phyloP scores from a whole-genome alignment of 208 protist species.

The Kentomonas sorsogonicus region DNA sequence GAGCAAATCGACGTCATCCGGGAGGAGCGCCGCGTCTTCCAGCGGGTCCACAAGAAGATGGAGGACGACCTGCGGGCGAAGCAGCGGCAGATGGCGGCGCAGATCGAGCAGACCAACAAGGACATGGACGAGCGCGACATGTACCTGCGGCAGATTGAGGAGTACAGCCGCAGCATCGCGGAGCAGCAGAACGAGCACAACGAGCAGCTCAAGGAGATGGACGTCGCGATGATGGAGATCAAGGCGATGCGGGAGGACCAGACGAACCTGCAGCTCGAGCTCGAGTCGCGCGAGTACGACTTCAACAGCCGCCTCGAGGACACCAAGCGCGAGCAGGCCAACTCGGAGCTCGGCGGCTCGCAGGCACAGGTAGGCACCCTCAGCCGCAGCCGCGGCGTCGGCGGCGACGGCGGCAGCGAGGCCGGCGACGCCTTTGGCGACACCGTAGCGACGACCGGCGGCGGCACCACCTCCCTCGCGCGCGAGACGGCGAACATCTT shows the following conservation, averaged over 20 bases:
- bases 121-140: conserved; percentile 94
- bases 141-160: conserved; percentile 81
- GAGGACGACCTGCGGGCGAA: conserved; percentile 91
- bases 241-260: conserved; percentile 85
- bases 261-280: conserved; percentile 74
- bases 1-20: conserved; percentile 95
- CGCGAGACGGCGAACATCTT: conserved; percentile 49
- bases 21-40: conserved; percentile 95
- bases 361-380: not conserved
- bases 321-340: conserved; percentile 7
- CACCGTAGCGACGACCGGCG: conserved; percentile 4
- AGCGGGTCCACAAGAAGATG: conserved; percentile 94
- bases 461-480: conserved; percentile 41
- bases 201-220: conserved; percentile 65
- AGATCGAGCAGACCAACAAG: conserved; percentile 92
- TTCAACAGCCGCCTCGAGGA: conserved; percentile 47
- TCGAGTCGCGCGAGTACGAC: conserved; percentile 81
- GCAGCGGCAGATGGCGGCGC: conserved; percentile 92
- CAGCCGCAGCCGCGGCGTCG: not conserved
- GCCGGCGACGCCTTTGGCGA: conserved; percentile 14
- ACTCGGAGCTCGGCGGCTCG: not conserved
- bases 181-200: conserved; percentile 81
- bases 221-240: conserved; percentile 82
- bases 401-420: not conserved
- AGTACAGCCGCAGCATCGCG: conserved; percentile 60